These are phyloP conservation scores for Verbascum thapsus DNA, from an alignment of 257 asterid genomes.

Conservation along the genomic window DNA sequence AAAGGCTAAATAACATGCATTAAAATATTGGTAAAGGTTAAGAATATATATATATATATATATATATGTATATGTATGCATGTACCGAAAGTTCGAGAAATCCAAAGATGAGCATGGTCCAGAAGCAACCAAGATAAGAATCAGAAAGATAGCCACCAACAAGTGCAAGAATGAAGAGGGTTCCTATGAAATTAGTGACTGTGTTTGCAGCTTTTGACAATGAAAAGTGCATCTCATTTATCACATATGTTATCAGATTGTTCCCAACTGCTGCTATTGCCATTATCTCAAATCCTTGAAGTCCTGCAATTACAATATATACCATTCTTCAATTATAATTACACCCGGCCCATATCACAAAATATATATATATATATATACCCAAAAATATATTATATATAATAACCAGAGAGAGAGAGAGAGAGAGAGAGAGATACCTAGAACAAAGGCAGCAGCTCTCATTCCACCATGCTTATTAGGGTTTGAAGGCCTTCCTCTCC, in stretches of 20 bases:
- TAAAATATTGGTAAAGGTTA: no score
- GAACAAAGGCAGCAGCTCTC: constrained; percentile 78
- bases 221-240: constrained; percentile 93
- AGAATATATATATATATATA: neutral
- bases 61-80: neutral
- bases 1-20: no score
- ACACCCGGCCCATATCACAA: no score
- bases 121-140: constrained; percentile 87
- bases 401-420: neutral
- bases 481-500: constrained; percentile 86
- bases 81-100: constrained; percentile 84
- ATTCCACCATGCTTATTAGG: constrained; percentile 83
- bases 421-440: constrained; percentile 50
- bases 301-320: constrained; percentile 46
- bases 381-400: no score
- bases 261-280: constrained; percentile 97
- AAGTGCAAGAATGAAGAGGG: constrained; percentile 74
- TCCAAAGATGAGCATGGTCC: constrained; percentile 91
- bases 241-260: constrained; percentile 82
- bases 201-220: constrained; percentile 78
- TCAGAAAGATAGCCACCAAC: constrained; percentile 94
- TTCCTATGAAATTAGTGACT: constrained; percentile 89
- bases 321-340: no score
- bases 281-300: constrained; percentile 96
- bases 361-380: no score